Percentiles rank a stretch among this genome's conserved stretches.
phyloP scores from a whole-genome alignment of 495 filamentous ascomycete species.

The Penicillium psychrofluorescens region DNA sequence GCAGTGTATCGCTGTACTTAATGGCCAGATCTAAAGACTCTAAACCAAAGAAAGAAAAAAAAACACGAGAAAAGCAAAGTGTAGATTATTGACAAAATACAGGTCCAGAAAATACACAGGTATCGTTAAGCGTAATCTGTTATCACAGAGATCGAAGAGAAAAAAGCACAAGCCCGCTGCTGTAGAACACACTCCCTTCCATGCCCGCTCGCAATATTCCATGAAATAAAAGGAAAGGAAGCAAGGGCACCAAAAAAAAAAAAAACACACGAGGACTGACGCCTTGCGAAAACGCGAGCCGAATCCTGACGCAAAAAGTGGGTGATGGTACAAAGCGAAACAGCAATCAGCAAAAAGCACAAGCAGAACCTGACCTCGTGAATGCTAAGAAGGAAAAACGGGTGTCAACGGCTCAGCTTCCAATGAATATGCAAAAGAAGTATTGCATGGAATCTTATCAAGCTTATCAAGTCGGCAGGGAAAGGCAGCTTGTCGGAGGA shows the following conservation, averaged over 20 bases:
- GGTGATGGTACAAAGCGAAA: too few relatives aligned
- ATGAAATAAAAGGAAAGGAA: slow-evolving; percentile 2
- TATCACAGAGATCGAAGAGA: slow-evolving; percentile 20
- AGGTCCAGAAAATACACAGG: slow-evolving; percentile 23
- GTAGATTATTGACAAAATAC: slow-evolving; percentile 27
- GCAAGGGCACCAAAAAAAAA: slow-evolving; percentile 8
- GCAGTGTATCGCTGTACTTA: too few relatives aligned
- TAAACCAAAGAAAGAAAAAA: background rate
- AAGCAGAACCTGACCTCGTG: slow-evolving; percentile 11
- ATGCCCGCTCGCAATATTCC: too few relatives aligned
- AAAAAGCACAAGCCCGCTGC: slow-evolving; percentile 6
- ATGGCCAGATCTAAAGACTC: background rate
- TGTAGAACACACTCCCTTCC: too few relatives aligned
- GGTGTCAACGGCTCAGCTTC: slow-evolving; percentile 20
- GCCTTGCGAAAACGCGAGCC: background rate
- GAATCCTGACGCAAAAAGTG: too few relatives aligned
- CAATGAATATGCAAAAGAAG: slow-evolving; percentile 20
- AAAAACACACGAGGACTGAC: background rate
- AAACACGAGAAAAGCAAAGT: slow-evolving; percentile 2
- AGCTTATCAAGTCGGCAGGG: too few relatives aligned
- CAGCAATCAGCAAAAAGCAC: too few relatives aligned
- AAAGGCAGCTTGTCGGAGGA: too few relatives aligned
- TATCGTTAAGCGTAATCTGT: slow-evolving; percentile 29
- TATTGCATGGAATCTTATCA: background rate
- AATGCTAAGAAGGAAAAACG: slow-evolving; percentile 16